These are phyloP conservation scores for Amaranthus cruentus DNA, from an alignment of 148 eudicot genomes.

Conservation along the genomic window DNA sequence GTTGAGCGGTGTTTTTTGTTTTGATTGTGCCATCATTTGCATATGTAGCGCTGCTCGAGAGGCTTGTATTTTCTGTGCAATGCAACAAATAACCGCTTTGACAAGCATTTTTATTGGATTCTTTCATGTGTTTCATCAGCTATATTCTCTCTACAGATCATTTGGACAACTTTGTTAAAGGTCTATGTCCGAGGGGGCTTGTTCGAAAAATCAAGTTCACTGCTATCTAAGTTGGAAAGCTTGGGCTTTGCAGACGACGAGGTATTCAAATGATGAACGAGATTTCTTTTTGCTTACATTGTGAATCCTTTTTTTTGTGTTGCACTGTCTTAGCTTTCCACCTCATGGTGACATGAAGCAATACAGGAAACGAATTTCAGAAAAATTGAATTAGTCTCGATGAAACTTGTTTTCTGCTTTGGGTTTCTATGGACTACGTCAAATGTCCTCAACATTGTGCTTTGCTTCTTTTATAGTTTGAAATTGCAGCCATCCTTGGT, in stretches of 20 bases:
- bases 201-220: slow-evolving; percentile 64
- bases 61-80: not conserved
- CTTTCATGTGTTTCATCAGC: not conserved
- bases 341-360: not conserved
- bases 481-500: no score
- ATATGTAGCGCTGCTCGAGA: not conserved
- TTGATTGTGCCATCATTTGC: no score
- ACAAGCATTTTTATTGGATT: not conserved
- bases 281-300: not conserved
- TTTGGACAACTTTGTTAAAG: slow-evolving; percentile 76
- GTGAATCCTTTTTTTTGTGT: no score
- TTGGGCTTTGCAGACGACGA: slow-evolving; percentile 77
- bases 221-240: slow-evolving; percentile 62
- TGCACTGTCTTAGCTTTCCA: no score
- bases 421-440: not conserved
- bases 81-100: not conserved
- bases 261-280: slow-evolving; percentile 34
- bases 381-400: not conserved
- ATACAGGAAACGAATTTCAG: not conserved
- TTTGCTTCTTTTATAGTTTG: not conserved
- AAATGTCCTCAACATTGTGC: not conserved
- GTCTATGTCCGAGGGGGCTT: slow-evolving; percentile 79
- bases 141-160: slow-evolving; percentile 54
- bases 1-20: no score
- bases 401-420: not conserved